Base-by-base conservation (phyloP, 345 rosid genomes). In the Balakata baccata region DNA sequence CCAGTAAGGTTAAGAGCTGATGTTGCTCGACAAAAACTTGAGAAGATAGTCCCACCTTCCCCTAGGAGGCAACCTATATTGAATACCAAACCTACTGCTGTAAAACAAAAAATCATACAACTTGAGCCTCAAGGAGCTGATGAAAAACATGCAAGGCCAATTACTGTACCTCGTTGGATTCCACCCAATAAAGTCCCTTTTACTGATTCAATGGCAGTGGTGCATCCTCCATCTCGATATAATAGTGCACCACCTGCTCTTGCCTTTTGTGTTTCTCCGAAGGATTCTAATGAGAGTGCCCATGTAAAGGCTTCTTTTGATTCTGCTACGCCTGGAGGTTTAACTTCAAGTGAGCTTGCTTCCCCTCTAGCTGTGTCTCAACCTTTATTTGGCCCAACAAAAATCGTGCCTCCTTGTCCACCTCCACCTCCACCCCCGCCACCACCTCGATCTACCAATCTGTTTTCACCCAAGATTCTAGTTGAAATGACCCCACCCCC, bases 141-240 rank as follows among this genome's bases (percentile, higher is more conserved):
- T 64, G 87, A 79, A 72, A 93, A 90, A 77, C 83, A 79, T 78
- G 93, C 93, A 68, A 93, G 87, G 88, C 91, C 98, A 73, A 90
- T 79, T 76, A 73, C 85, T 39, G 83, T 84, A 25, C 90, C 94
- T 68, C 86, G 92, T 73, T 93, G 98, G 99, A 85, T 93, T 74
- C 94, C 98, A 39, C 75, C 96, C 22, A 90, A 91, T 84, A 95
- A 88, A 81, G 98, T 92, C 66, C 88, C 94, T 52, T 87, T 84
- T 68, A 77, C 83, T 57, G 88, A 86, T 84, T 91, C 97, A 47
- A 87, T 90, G 96, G 94, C 87, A 74, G 93, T 89, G 68, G 81
- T 89, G 29, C 87, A 88, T 81, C 96, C 97, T 4, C 96, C 92
- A 11, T 85, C 96, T 69, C 84, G 92, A 80, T 80, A 84, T 75